A percentile compares a stretch with the other conserved stretches of the same genome.
These are phyloP conservation scores for Gillenia trifoliata DNA, from an alignment of 306 rosid genomes.

Conservation along the genomic window DNA sequence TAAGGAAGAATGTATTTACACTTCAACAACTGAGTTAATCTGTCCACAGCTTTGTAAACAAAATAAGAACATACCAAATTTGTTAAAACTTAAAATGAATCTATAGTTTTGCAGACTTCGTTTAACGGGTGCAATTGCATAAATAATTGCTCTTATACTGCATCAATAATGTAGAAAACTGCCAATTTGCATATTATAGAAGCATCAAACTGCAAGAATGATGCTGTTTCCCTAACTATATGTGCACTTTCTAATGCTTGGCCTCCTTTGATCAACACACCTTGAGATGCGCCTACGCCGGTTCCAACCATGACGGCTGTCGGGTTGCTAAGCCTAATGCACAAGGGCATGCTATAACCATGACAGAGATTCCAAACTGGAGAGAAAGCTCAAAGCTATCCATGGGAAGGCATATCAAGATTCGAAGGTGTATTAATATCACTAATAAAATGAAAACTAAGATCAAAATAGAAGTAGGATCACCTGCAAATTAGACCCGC, in stretches of 20 bases:
- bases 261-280: conserved; percentile 87
- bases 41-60: no score
- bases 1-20: background rate
- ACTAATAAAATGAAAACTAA: conserved; percentile 53
- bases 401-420: conserved; percentile 76
- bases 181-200: no score
- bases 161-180: background rate
- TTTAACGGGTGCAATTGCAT: background rate
- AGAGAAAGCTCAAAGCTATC: conserved; percentile 82
- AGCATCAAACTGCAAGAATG: background rate
- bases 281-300: conserved; percentile 89
- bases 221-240: conserved; percentile 41
- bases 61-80: no score
- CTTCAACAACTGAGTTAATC: background rate
- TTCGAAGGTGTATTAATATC: no score
- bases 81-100: background rate
- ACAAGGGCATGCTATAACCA: conserved; percentile 97
- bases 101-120: background rate
- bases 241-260: conserved; percentile 75
- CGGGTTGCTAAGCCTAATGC: conserved; percentile 92
- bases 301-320: conserved; percentile 95
- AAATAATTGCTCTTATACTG: background rate
- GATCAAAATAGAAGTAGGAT: no score
- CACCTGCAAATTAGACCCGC: conserved; percentile 37
- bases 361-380: conserved; percentile 84